phyloP scores from a whole-genome alignment of 2,329 filamentous ascomycete species.

The Phaeomoniella chlamydospora region DNA sequence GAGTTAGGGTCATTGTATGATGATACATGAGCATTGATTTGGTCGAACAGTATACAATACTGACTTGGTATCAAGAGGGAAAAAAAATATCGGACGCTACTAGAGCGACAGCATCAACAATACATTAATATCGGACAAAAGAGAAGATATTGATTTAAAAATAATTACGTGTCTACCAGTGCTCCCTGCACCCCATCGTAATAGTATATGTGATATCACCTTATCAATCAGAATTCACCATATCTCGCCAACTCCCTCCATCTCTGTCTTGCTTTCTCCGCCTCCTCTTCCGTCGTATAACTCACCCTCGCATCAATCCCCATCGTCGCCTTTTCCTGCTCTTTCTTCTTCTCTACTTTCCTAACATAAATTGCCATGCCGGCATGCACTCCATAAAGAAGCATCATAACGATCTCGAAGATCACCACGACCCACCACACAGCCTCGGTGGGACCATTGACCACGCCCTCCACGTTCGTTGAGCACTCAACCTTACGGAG shows the following conservation, averaged over 20 bases:
- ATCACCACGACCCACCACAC: conserved; percentile 10
- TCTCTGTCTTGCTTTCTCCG: conserved; percentile 10
- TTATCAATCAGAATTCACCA: neutral
- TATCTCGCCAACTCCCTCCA: conserved; percentile 7
- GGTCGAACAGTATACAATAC: too few species aligned
- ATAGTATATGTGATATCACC: too few species aligned
- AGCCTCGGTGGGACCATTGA: neutral
- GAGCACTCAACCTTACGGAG: neutral
- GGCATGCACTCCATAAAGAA: conserved; percentile 8
- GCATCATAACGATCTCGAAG: conserved; percentile 8
- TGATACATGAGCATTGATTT: too few species aligned
- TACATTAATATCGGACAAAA: too few species aligned
- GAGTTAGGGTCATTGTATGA: too few species aligned
- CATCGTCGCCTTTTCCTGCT: conserved; percentile 7
- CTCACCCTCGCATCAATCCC: conserved; percentile 8
- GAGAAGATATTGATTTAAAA: too few species aligned
- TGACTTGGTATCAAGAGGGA: too few species aligned
- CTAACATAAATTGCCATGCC: conserved; percentile 10
- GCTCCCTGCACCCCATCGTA: too few species aligned
- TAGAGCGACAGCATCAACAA: too few species aligned
- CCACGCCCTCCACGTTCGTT: neutral
- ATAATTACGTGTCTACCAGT: too few species aligned
- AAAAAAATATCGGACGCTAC: too few species aligned
- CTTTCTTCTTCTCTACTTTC: conserved; percentile 3
- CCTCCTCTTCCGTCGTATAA: conserved; percentile 8